A percentile compares a stretch with the other conserved stretches of the same genome.
Evolutionary conservation across 208 protist genomes (phyloP).

Genomic region (Wallacemonas sp.): DNA sequence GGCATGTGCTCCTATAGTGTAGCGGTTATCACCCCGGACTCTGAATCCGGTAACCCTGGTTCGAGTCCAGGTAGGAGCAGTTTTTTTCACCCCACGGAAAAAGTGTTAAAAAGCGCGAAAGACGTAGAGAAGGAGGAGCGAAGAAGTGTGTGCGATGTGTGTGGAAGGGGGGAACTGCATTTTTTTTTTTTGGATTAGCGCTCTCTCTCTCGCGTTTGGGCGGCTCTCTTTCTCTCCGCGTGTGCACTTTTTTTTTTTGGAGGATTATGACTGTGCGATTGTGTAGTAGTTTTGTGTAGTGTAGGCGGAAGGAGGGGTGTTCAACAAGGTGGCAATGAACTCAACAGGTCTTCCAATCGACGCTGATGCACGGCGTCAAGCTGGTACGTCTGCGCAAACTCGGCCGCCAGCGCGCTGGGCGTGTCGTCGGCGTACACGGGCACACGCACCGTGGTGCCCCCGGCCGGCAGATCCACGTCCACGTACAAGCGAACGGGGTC

Average conservation of each 20-base stretch:
- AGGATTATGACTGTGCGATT: too few species aligned
- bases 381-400: constrained; percentile 39
- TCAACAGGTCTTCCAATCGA: constrained; percentile 24
- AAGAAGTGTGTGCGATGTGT: neutral
- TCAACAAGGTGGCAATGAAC: neutral
- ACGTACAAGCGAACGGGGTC: constrained; percentile 43
- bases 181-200: constrained; percentile 10
- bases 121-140: neutral
- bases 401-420: constrained; percentile 28
- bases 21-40: constrained; percentile 93
- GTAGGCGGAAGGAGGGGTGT: neutral
- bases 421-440: constrained; percentile 44
- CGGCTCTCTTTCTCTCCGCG: too few species aligned
- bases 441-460: constrained; percentile 45
- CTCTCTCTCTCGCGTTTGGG: too few species aligned
- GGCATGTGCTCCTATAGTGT: constrained; percentile 86
- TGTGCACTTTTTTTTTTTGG: constrained; percentile 12
- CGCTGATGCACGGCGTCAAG: constrained; percentile 23
- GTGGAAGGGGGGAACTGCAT: too few species aligned
- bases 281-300: too few species aligned
- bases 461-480: constrained; percentile 49
- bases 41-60: constrained; percentile 93
- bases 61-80: constrained; percentile 92
- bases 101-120: neutral
- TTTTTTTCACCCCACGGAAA: constrained; percentile 21